Percentiles rank a stretch among this genome's conserved stretches.
These are phyloP conservation scores for Dendrobium officinale DNA, from an alignment of 106 monocot genomes.

Conservation along the genomic window DNA sequence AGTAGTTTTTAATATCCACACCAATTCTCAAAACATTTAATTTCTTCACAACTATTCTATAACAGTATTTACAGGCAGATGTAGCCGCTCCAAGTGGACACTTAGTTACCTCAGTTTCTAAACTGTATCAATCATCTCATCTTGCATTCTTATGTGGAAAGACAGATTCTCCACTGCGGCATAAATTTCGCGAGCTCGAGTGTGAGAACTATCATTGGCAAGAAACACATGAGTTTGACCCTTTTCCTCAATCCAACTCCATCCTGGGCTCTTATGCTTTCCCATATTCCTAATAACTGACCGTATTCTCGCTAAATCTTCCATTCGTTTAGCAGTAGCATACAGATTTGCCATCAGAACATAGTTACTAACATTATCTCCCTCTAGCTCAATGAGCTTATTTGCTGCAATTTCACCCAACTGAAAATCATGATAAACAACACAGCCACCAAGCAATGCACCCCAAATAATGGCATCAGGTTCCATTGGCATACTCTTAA, in stretches of 20 bases:
- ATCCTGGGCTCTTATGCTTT: conserved; percentile 45
- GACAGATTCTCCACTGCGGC: conserved; percentile 18
- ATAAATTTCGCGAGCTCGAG: conserved; percentile 21
- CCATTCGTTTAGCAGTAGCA: conserved; percentile 20
- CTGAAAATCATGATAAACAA: conserved; percentile 19
- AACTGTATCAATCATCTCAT: conserved; percentile 1
- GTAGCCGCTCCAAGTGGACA: too few species aligned
- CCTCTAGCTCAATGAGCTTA: conserved; percentile 34
- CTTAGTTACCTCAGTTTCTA: too few species aligned
- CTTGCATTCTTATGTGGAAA: conserved; percentile 19
- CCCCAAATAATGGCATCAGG: conserved; percentile 53
- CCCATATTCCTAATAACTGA: conserved; percentile 15
- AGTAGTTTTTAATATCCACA: too few species aligned
- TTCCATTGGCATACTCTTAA: conserved; percentile 40
- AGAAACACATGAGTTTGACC: conserved; percentile 39
- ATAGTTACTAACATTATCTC: conserved; percentile 35
- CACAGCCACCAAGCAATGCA: conserved; percentile 43
- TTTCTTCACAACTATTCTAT: too few species aligned
- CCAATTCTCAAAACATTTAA: too few species aligned
- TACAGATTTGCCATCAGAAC: conserved; percentile 44
- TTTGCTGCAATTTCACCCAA: conserved; percentile 41
- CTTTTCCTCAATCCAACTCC: conserved; percentile 51
- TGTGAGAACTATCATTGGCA: conserved; percentile 37
- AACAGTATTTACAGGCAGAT: too few species aligned
- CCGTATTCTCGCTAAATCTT: conserved; percentile 27